Base-by-base conservation (phyloP, 2,329 filamentous ascomycete genomes). In the Fusarium falciforme region DNA sequence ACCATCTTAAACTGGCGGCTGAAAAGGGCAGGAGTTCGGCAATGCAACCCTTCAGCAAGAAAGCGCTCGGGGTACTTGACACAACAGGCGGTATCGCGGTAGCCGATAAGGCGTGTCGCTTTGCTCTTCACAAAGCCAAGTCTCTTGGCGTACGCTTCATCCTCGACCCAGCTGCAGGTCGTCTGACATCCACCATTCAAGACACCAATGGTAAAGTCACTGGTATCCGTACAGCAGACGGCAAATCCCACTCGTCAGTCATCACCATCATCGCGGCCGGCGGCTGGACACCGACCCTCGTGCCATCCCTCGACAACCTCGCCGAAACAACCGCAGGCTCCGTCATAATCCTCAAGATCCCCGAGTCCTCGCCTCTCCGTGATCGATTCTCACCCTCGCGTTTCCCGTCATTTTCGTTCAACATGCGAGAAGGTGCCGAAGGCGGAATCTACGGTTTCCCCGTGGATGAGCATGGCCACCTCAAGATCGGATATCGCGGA, bases 401-500 rank as follows among this genome's bases (percentile, higher is more conserved):
- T 36, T 76, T 76, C 36, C 79, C 79, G 0, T 66, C 69, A 1
- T 67, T 40, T 20, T 27, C 67, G 3, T 70, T 66, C 38, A 69
- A 69, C 33, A 49, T 69, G n/a, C 40, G 49, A 12, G 62, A 74
- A 16, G 76, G 74, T 14, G 74, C 70, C 3, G 76, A 81, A 31
- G 85, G 84, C 1, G 86, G 85, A 2, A 78, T 88, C 0, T 87
- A 88, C 70, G 87, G 87, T 17, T 87, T 89, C 54, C 83, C 87
- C 0, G 75, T 82, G 1, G 83, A 84, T 25, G 79, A 83, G 10
- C 71, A 84, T 4, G 84, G 87, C 0, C 74, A 82, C n/a, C 73
- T 88, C 60, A 88, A 88, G 73, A 82, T 87, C 66, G 88, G 85
- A 2, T 90, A 85, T 67, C 82, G 87, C 1, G 86, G 85, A 2